These are phyloP conservation scores for Coniochaeta prunicola DNA, from an alignment of 2,329 filamentous ascomycete species.

Conservation along the genomic window DNA sequence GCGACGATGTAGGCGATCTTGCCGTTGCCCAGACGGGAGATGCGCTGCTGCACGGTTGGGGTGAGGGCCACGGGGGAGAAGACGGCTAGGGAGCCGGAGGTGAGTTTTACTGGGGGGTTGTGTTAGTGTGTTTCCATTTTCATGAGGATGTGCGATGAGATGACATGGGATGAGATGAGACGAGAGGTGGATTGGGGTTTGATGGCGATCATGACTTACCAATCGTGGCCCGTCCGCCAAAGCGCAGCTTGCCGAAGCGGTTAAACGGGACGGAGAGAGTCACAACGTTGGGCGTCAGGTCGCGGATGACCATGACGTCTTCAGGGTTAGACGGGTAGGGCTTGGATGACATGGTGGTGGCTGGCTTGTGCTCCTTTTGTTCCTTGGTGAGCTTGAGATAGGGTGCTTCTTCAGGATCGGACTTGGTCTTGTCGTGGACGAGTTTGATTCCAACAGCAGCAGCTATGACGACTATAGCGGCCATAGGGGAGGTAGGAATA, in stretches of 20 bases:
- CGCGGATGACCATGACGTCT: slow-evolving; percentile 83
- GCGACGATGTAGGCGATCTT: slow-evolving; percentile 79
- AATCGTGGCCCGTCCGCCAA: slow-evolving; percentile 83
- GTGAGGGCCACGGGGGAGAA: slow-evolving; percentile 91
- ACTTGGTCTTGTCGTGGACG: neutral
- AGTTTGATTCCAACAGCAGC: neutral
- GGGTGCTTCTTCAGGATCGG: neutral
- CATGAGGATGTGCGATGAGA: neutral
- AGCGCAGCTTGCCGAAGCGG: slow-evolving; percentile 69
- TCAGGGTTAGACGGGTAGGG: slow-evolving; percentile 65
- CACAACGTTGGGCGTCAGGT: slow-evolving; percentile 70
- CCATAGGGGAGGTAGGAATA: neutral
- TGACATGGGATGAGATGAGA: no score
- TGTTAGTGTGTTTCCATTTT: no score
- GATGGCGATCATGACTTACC: slow-evolving; percentile 40
- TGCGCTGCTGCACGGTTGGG: slow-evolving; percentile 57
- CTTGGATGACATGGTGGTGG: slow-evolving; percentile 46
- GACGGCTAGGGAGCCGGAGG: slow-evolving; percentile 70
- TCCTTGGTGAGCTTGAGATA: neutral
- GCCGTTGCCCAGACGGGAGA: slow-evolving; percentile 53
- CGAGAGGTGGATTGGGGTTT: no score
- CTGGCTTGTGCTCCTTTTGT: neutral
- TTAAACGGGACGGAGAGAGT: slow-evolving; percentile 79
- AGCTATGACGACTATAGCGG: neutral
- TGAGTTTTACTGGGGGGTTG: slow-evolving; percentile 59